Evolutionary conservation across 164 flowering plant genomes (phyloP).

Genomic region (Litsea cubeba): DNA sequence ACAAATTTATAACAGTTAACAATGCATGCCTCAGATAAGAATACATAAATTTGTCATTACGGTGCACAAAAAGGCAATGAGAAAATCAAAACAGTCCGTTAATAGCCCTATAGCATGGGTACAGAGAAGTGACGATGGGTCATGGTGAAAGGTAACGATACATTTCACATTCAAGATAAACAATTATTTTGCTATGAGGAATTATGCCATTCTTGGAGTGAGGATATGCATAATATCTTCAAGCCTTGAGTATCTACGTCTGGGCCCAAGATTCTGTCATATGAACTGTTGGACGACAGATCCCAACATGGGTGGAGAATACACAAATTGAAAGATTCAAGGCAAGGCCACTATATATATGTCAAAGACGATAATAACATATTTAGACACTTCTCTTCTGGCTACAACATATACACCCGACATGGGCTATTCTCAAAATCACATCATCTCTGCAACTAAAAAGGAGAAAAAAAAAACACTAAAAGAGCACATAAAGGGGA

Average conservation of each 20-base stretch:
- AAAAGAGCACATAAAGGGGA: background rate
- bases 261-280: no score
- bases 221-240: no score
- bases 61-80: background rate
- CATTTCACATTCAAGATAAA: background rate
- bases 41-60: no score
- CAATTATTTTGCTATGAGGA: background rate
- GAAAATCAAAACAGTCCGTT: no score
- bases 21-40: no score
- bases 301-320: no score
- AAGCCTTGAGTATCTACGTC: no score
- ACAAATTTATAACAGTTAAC: background rate
- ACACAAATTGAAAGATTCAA: background rate
- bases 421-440: background rate
- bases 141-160: background rate
- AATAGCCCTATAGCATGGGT: background rate
- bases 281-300: no score
- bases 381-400: background rate
- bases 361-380: no score
- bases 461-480: no score
- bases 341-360: background rate
- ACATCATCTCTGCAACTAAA: no score
- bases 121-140: background rate
- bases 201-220: no score
- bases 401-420: background rate